These are phyloP conservation scores for Nakaseomyces kungkrabaensis DNA, from an alignment of 1,139 yeast genomes.

Conservation along the genomic window DNA sequence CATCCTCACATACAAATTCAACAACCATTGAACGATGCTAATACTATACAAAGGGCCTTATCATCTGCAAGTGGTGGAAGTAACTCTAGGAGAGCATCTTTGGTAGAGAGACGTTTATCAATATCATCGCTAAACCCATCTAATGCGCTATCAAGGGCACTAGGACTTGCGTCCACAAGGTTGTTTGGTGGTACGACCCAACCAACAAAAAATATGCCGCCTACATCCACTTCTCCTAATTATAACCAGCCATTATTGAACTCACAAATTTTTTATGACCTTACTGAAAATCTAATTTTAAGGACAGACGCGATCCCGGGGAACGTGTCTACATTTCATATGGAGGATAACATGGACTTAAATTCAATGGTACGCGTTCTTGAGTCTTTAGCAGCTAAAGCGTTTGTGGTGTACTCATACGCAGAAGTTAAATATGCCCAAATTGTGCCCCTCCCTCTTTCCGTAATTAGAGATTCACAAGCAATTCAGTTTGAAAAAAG, in stretches of 20 bases:
- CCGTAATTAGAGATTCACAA: constrained; percentile 37
- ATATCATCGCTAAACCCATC: constrained; percentile 70
- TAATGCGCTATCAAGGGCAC: constrained; percentile 77
- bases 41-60: constrained; percentile 1
- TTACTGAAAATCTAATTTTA: constrained; percentile 29
- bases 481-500: constrained; percentile 31
- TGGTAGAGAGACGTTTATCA: constrained; percentile 50
- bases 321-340: not conserved
- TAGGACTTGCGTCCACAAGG: constrained; percentile 80
- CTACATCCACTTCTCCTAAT: constrained; percentile 10
- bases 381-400: constrained; percentile 77
- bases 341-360: constrained; percentile 10
- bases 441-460: constrained; percentile 48
- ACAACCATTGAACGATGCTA: constrained; percentile 14
- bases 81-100: constrained; percentile 29
- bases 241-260: constrained; percentile 17
- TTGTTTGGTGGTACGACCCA: constrained; percentile 49
- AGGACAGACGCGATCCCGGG: constrained; percentile 19
- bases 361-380: constrained; percentile 38
- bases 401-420: constrained; percentile 77
- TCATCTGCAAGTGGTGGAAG: constrained; percentile 22
- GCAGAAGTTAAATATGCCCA: constrained; percentile 89
- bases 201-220: constrained; percentile 14
- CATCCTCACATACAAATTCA: not conserved
- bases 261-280: constrained; percentile 23